phyloP scores from a whole-genome alignment of 2,329 filamentous ascomycete genomes.

The Phyllosticta paracitricarpa region DNA sequence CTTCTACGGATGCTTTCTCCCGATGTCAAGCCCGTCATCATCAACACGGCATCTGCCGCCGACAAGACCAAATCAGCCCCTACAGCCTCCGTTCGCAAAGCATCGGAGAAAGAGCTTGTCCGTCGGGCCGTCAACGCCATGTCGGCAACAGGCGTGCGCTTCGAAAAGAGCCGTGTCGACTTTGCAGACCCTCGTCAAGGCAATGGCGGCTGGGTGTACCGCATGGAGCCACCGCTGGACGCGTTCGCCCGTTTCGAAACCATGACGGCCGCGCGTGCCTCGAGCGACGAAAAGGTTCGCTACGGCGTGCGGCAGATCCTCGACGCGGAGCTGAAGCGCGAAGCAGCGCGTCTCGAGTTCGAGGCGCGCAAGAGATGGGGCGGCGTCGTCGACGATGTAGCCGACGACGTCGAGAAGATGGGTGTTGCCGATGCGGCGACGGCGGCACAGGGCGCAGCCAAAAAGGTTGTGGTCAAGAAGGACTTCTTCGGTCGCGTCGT shows the following conservation, averaged over 20 bases:
- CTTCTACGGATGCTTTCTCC: slow-evolving; percentile 76
- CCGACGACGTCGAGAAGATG: slow-evolving; percentile 8
- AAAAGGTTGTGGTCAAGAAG: slow-evolving; percentile 44
- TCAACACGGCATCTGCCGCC: slow-evolving; percentile 56
- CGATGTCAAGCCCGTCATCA: slow-evolving; percentile 81
- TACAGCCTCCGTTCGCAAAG: slow-evolving; percentile 78
- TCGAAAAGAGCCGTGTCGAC: slow-evolving; percentile 75
- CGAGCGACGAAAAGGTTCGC: slow-evolving; percentile 59
- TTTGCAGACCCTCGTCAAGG: slow-evolving; percentile 44
- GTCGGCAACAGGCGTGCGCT: slow-evolving; percentile 67
- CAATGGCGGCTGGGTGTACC: slow-evolving; percentile 66
- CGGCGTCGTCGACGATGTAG: slow-evolving; percentile 16
- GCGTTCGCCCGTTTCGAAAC: slow-evolving; percentile 66
- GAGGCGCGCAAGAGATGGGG: slow-evolving; percentile 50
- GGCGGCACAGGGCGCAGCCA: slow-evolving; percentile 13
- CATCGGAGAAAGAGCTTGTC: slow-evolving; percentile 73
- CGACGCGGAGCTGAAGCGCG: slow-evolving; percentile 77
- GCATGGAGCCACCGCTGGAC: slow-evolving; percentile 92
- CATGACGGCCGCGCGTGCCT: slow-evolving; percentile 23
- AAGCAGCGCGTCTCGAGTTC: slow-evolving; percentile 56
- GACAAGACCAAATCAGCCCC: slow-evolving; percentile 30
- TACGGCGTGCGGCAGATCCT: slow-evolving; percentile 90
- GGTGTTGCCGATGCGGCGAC: slow-evolving; percentile 19
- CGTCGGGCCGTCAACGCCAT: slow-evolving; percentile 70
- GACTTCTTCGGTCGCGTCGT: slow-evolving; percentile 82